Conservation (phyloP, 148 eudicot genomes). For the Rhododendron henanense region DNA sequence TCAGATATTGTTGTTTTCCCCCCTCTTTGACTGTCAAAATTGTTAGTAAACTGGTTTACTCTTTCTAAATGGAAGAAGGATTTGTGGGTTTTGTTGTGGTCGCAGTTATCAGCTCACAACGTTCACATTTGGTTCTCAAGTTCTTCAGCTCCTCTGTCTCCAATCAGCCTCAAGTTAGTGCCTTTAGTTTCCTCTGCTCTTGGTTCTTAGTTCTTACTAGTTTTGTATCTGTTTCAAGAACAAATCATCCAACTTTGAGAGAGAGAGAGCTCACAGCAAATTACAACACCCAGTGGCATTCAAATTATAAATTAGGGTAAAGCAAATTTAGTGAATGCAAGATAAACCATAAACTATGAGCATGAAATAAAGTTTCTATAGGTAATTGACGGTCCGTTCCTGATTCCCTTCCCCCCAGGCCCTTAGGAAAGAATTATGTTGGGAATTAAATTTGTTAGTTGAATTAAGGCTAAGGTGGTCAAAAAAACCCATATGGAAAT, state of each 20-base stretch:
- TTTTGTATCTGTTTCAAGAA: not conserved
- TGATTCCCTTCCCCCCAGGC: not conserved
- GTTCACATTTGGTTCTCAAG: slow-evolving; percentile 81
- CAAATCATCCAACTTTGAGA: not conserved
- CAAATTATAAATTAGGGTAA: not conserved
- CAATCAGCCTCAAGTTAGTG: slow-evolving; percentile 86
- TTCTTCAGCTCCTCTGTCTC: slow-evolving; percentile 76
- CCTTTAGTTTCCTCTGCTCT: not conserved
- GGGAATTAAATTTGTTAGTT: not conserved
- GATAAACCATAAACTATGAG: not conserved
- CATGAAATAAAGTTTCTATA: not conserved
- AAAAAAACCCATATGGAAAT: not conserved
- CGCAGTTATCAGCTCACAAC: slow-evolving; percentile 78
- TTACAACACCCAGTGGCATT: not conserved
- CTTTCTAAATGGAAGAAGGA: not conserved
- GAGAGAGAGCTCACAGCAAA: not conserved
- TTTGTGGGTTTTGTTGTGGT: slow-evolving; percentile 9
- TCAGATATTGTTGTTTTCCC: not conserved
- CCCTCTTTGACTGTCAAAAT: not conserved
- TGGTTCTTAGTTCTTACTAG: not conserved
- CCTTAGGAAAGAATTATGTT: not conserved
- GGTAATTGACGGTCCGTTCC: not conserved
- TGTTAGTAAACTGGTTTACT: not conserved
- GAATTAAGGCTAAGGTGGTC: not conserved
- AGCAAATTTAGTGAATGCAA: not conserved